Evolutionary conservation across 345 rosid species (phyloP).

Genomic region (Geranium brycei): DNA sequence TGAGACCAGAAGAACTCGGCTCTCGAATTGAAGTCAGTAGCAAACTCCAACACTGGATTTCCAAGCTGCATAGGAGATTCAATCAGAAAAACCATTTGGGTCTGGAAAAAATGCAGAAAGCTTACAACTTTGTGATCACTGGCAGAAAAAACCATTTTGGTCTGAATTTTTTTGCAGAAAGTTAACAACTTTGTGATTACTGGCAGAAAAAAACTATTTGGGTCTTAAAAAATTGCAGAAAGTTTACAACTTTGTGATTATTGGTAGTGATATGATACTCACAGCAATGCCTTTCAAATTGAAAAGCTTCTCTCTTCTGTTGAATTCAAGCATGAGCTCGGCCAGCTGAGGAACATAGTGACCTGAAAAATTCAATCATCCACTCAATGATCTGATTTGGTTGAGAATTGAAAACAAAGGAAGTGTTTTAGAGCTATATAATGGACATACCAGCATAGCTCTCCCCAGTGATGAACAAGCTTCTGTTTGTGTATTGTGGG

Average conservation of each 20-base stretch:
- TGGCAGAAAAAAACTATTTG: neutral
- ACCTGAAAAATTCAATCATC: conserved; percentile 26
- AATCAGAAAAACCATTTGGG: neutral
- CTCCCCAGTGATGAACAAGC: conserved; percentile 84
- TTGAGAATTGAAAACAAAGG: neutral
- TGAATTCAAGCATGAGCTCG: conserved; percentile 64
- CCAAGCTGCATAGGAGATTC: conserved; percentile 45
- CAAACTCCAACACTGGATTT: conserved; percentile 79
- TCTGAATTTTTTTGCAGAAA: neutral
- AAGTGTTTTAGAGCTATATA: conserved; percentile 3
- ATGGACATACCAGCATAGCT: conserved; percentile 73
- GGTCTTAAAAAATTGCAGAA: neutral
- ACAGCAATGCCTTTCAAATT: conserved; percentile 90
- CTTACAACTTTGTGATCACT: neutral
- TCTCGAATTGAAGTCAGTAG: conserved; percentile 80
- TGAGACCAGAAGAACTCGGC: conserved; percentile 99
- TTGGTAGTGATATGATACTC: conserved; percentile 17
- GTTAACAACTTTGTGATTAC: neutral
- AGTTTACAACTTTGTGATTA: neutral
- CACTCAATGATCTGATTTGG: neutral
- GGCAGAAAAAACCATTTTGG: neutral
- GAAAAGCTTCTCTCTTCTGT: conserved; percentile 60
- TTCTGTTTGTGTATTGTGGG: conserved; percentile 81
- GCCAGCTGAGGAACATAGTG: conserved; percentile 93
- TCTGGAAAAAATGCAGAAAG: neutral